Conservation (phyloP, 106 monocot genomes). For the Phalaenopsis equestris region DNA sequence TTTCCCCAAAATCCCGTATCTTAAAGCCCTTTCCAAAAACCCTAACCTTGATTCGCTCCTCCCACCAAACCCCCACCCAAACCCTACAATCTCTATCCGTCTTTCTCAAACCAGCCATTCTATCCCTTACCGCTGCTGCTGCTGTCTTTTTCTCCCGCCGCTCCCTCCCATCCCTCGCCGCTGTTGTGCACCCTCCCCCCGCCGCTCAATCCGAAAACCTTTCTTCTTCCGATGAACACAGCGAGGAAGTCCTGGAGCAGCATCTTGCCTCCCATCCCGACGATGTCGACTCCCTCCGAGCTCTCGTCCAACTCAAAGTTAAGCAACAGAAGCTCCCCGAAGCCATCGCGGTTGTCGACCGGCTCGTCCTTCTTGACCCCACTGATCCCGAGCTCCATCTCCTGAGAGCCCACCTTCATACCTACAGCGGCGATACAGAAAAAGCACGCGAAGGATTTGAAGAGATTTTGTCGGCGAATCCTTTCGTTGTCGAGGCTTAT, state of each 20-base stretch:
- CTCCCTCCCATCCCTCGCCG: constrained; percentile 16
- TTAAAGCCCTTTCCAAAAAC: constrained; percentile 12
- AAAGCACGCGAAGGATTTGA: constrained; percentile 60
- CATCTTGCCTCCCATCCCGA: constrained; percentile 23
- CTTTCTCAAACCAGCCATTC: constrained; percentile 22
- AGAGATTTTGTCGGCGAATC: constrained; percentile 43
- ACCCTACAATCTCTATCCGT: constrained; percentile 10
- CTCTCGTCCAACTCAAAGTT: constrained; percentile 52
- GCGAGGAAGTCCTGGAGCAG: constrained; percentile 36
- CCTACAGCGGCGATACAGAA: constrained; percentile 35
- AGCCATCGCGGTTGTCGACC: constrained; percentile 41
- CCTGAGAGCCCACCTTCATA: constrained; percentile 56
- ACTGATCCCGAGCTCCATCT: constrained; percentile 49
- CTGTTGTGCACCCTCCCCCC: constrained; percentile 9
- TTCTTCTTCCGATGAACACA: constrained; percentile 9
- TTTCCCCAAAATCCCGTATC: background rate
- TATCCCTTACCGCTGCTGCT: constrained; percentile 19
- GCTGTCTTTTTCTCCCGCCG: constrained; percentile 21
- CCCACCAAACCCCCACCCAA: background rate
- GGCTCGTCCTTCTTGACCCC: constrained; percentile 46
- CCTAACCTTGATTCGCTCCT: constrained; percentile 1
- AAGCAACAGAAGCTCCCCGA: constrained; percentile 41
- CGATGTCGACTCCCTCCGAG: constrained; percentile 39
- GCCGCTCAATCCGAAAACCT: constrained; percentile 16
- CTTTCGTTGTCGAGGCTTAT: constrained; percentile 68